Percentiles rank a stretch among this genome's conserved stretches.
phyloP scores from a whole-genome alignment of 495 filamentous ascomycete species.

The Annulohypoxylon bovei region DNA sequence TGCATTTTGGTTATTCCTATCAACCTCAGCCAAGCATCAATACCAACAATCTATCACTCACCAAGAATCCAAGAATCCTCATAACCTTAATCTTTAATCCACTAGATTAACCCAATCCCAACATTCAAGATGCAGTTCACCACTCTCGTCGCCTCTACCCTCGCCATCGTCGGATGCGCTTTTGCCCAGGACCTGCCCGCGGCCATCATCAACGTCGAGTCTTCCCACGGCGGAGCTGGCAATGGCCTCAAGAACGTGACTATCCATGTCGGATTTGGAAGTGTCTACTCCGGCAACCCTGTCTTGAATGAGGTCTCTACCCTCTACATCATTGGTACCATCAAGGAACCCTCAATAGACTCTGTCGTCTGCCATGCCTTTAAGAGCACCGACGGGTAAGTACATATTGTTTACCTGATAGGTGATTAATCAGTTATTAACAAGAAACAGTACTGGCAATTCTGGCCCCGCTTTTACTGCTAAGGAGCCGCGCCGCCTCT shows the following conservation, averaged over 20 bases:
- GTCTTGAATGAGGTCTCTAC: conserved; percentile 27
- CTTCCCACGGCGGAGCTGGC: conserved; percentile 34
- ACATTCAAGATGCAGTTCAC: conserved; percentile 37
- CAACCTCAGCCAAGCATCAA: conserved; percentile 14
- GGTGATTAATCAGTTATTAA: not conserved
- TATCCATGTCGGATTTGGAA: not conserved
- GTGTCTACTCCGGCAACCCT: not conserved
- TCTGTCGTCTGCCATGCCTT: conserved; percentile 24
- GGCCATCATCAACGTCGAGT: conserved; percentile 25
- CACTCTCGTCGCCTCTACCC: conserved; percentile 21
- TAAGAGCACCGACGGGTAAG: conserved; percentile 16
- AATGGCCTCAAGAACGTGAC: conserved; percentile 24
- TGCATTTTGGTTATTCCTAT: conserved; percentile 8
- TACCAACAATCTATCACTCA: conserved; percentile 14
- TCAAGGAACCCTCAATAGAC: not conserved
- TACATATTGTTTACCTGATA: not conserved
- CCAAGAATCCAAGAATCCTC: conserved; percentile 2
- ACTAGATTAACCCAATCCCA: not conserved
- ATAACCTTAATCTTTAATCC: conserved; percentile 18
- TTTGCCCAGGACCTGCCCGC: conserved; percentile 9
- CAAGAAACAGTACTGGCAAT: conserved; percentile 5
- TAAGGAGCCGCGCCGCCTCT: conserved; percentile 19
- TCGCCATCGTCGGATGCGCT: conserved; percentile 21
- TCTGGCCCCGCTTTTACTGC: conserved; percentile 14
- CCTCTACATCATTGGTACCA: conserved; percentile 28